phyloP scores from a whole-genome alignment of 805 yeast species.

The Saccharomycopsis guyanensis region DNA sequence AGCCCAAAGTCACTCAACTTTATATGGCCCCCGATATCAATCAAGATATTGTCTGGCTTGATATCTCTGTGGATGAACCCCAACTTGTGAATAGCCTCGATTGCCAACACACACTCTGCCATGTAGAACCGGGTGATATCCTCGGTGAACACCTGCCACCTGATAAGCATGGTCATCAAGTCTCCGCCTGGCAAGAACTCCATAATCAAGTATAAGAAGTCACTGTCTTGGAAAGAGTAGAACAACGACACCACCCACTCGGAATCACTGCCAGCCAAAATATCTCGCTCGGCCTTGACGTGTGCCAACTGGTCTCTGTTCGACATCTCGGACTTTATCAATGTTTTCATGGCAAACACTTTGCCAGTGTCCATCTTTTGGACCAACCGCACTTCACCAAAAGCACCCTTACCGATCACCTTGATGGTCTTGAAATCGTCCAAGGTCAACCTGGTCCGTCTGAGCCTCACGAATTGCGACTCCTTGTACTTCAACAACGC shows the following conservation, averaged over 20 bases:
- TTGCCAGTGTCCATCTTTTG: slow-evolving; percentile 92
- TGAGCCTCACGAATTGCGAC: slow-evolving; percentile 72
- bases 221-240: slow-evolving; percentile 68
- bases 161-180: slow-evolving; percentile 89
- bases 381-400: slow-evolving; percentile 93
- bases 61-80: slow-evolving; percentile 97
- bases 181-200: slow-evolving; percentile 92
- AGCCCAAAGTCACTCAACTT: slow-evolving; percentile 71
- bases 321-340: slow-evolving; percentile 85
- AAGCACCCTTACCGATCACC: slow-evolving; percentile 94
- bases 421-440: slow-evolving; percentile 86
- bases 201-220: slow-evolving; percentile 81
- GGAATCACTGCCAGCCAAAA: slow-evolving; percentile 81
- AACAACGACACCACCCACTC: slow-evolving; percentile 84
- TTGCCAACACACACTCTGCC: slow-evolving; percentile 94
- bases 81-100: slow-evolving; percentile 85
- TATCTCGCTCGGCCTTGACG: slow-evolving; percentile 94
- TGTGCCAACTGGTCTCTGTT: slow-evolving; percentile 92
- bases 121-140: slow-evolving; percentile 89
- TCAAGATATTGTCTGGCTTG: slow-evolving; percentile 91
- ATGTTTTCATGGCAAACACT: slow-evolving; percentile 91
- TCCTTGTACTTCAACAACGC: slow-evolving; percentile 82
- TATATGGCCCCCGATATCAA: slow-evolving; percentile 69
- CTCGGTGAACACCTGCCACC: slow-evolving; percentile 90
- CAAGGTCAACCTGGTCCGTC: slow-evolving; percentile 75